Conservation (phyloP, 1,284 basidiomycete genomes). For the Boletus smithii region DNA sequence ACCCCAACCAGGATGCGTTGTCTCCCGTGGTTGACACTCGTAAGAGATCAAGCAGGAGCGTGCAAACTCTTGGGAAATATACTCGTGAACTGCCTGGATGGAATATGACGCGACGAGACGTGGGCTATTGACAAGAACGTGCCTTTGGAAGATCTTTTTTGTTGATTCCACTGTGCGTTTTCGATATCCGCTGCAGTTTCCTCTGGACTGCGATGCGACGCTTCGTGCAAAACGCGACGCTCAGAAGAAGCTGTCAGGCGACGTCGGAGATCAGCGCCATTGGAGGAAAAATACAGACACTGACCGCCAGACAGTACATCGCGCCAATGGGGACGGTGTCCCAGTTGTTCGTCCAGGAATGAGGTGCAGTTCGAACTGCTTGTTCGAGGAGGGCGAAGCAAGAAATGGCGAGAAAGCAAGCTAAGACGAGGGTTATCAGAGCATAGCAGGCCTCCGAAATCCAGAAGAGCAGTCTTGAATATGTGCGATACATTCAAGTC, state of each 20-base stretch:
- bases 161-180: constrained; percentile 59
- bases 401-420: constrained; percentile 58
- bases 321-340: constrained; percentile 63
- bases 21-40: constrained; percentile 71
- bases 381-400: constrained; percentile 63
- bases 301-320: constrained; percentile 63
- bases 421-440: constrained; percentile 51
- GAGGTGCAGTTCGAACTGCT: constrained; percentile 59
- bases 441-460: constrained; percentile 41
- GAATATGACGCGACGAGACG: constrained; percentile 3
- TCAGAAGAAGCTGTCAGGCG: constrained; percentile 44
- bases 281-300: constrained; percentile 21
- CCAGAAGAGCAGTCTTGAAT: constrained; percentile 20
- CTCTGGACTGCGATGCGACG: constrained; percentile 61
- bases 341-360: constrained; percentile 56
- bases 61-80: constrained; percentile 76
- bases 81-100: constrained; percentile 63
- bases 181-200: constrained; percentile 68
- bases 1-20: constrained; percentile 79
- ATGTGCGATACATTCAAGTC: constrained; percentile 22
- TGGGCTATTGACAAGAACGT: constrained; percentile 24
- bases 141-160: constrained; percentile 73
- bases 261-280: not conserved
- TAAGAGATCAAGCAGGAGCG: constrained; percentile 74
- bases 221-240: constrained; percentile 61